Evolutionary conservation across 768 basidiomycete genomes (phyloP).

Genomic region (Sporobolomyces pararoseus): DNA sequence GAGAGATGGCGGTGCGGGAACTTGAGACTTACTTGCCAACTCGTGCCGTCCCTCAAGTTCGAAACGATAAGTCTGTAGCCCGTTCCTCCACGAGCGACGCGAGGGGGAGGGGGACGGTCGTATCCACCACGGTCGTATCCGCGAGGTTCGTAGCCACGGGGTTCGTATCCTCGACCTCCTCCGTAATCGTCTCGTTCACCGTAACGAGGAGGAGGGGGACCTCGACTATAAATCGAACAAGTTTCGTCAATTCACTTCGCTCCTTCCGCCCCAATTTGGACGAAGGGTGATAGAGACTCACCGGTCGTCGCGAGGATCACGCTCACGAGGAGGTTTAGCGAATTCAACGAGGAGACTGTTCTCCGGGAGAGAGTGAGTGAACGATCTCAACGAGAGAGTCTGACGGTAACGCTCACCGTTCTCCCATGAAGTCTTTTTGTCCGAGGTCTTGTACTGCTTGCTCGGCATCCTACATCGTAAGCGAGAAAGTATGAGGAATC

Average conservation of each 20-base stretch:
- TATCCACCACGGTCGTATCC: constrained; percentile 57
- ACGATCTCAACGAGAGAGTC: not conserved
- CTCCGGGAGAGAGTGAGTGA: constrained; percentile 7
- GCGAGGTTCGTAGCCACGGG: constrained; percentile 59
- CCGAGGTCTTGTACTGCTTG: constrained; percentile 79
- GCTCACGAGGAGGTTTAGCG: constrained; percentile 65
- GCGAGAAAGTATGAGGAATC: too few species aligned
- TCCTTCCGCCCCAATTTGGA: not conserved
- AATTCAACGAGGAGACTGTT: constrained; percentile 97
- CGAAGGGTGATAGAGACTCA: not conserved
- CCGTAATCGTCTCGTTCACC: constrained; percentile 52
- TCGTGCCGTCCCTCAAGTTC: constrained; percentile 87
- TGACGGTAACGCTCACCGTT: constrained; percentile 57
- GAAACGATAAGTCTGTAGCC: constrained; percentile 64
- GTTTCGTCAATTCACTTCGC: not conserved
- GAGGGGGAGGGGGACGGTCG: constrained; percentile 69
- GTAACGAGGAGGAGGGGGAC: constrained; percentile 57
- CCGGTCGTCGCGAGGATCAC: constrained; percentile 33
- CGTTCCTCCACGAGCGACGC: constrained; percentile 53
- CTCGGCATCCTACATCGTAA: constrained; percentile 71
- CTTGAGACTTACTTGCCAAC: constrained; percentile 76
- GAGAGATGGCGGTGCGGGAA: not conserved
- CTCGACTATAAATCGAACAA: constrained; percentile 33
- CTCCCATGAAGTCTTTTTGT: constrained; percentile 83
- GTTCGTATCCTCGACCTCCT: constrained; percentile 52